Conservation (phyloP, 179 eudicot species). For the Nepenthes alata region DNA sequence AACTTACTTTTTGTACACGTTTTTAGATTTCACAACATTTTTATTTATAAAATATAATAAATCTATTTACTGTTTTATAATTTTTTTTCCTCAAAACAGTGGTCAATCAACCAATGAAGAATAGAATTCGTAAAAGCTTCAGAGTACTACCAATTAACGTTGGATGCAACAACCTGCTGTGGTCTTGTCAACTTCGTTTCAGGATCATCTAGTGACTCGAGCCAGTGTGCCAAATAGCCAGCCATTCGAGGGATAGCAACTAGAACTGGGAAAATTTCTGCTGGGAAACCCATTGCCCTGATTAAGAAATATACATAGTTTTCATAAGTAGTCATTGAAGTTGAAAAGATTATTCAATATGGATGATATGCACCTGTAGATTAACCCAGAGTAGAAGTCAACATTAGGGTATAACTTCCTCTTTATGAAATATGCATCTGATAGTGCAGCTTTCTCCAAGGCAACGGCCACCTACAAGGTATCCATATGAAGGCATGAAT, state of each 20-base stretch:
- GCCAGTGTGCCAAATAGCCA: conserved; percentile 91
- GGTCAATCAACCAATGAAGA: too few relatives aligned
- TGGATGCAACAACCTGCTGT: conserved; percentile 43
- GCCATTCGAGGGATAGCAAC: conserved; percentile 99
- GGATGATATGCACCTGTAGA: conserved; percentile 52
- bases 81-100: too few relatives aligned
- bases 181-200: conserved; percentile 98
- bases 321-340: neutral
- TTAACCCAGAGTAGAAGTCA: conserved; percentile 93
- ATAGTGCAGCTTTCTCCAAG: conserved; percentile 93
- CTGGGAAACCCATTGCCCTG: conserved; percentile 97
- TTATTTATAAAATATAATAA: too few relatives aligned
- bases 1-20: too few relatives aligned
- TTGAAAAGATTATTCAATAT: neutral
- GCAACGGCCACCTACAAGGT: conserved; percentile 84
- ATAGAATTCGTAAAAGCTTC: too few relatives aligned
- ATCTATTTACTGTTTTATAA: too few relatives aligned
- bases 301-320: conserved; percentile 2
- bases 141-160: too few relatives aligned
- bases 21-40: too few relatives aligned
- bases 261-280: conserved; percentile 90
- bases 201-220: conserved; percentile 96
- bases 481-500: too few relatives aligned
- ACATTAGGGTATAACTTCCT: conserved; percentile 96
- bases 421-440: conserved; percentile 84